These are phyloP conservation scores for Pythium biforme DNA, from an alignment of 352 stramenopile species.

Conservation along the genomic window DNA sequence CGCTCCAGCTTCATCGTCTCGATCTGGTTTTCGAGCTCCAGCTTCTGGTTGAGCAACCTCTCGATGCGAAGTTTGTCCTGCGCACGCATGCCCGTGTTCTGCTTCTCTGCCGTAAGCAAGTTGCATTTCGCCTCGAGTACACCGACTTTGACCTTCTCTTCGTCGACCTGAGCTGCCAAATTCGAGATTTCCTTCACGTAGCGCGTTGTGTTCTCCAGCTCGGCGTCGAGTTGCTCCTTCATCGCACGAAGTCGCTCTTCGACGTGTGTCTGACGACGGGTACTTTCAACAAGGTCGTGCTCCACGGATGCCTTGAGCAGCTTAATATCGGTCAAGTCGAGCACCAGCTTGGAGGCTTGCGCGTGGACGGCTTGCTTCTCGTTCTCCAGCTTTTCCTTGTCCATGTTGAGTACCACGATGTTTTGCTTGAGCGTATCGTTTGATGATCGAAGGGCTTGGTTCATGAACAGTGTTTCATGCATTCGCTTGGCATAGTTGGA, in stretches of 20 bases:
- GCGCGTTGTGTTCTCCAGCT: constrained; percentile 41
- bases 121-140: constrained; percentile 72
- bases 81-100: constrained; percentile 71
- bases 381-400: constrained; percentile 50
- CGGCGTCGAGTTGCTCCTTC: constrained; percentile 65
- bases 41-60: constrained; percentile 71
- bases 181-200: constrained; percentile 42
- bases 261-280: constrained; percentile 47
- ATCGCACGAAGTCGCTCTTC: constrained; percentile 51
- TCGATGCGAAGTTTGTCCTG: constrained; percentile 84
- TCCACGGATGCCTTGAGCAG: constrained; percentile 42
- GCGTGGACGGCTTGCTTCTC: constrained; percentile 41
- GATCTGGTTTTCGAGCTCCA: constrained; percentile 65
- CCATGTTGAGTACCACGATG: constrained; percentile 45
- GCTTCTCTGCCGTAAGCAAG: constrained; percentile 62
- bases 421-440: constrained; percentile 71
- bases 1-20: constrained; percentile 56
- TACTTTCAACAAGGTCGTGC: constrained; percentile 46
- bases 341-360: constrained; percentile 32
- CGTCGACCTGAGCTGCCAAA: constrained; percentile 43
- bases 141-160: constrained; percentile 57
- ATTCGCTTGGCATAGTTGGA: constrained; percentile 58
- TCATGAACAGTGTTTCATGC: constrained; percentile 78
- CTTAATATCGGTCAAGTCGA: constrained; percentile 35
- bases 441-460: constrained; percentile 57